Base-by-base conservation (phyloP, 2,329 filamentous ascomycete species). In the Pezicula carpinea region DNA sequence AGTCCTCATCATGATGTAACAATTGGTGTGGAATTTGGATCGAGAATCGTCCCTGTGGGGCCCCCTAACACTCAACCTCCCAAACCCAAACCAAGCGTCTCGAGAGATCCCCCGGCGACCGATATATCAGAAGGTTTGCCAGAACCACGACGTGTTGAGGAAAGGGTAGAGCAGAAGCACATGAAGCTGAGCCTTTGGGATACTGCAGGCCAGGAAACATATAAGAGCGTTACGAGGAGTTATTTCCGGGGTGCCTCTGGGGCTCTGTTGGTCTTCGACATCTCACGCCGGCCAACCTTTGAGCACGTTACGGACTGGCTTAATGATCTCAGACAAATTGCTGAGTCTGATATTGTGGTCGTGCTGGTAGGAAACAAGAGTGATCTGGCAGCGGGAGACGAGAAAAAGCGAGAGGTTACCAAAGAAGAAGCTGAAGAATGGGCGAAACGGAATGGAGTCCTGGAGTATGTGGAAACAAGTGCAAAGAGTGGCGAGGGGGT, bases 161-260 rank as follows among this genome's bases (percentile, higher is more conserved):
- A 48, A 34, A 52, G 60, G 13, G 59, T 63, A 6, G 70, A 69
- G 23, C 81, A 85, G 65, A 84, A 82, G 61, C 85, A 92, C 71
- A 96, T 96, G 90, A 96, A 96, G 69, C 78, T 96, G 5, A 89
- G 84, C 38, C 75, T 97, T 10, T 97, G 92, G 92, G 92, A 96
- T 64, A 97, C 92, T 1, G 92, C 92, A 14, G 92, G 92, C 21
- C 92, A 97, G 67, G 92, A 97, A 72, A 96, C 90, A 11, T 97
- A 97, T 75, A 96, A 96, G 67, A 92, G 87, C 38, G 93, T 97
- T 49, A 97, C 92, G 7, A 78, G 92, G 46, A 93, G 87, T 45
- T 87, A 87, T 64, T 87, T 87, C 62, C 75, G 61, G 10, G 84
- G 83, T 46, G 83, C 84, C 33, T 82, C 77, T 0, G 84, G 84